A percentile compares a stretch with the other conserved stretches of the same genome.
Conservation (phyloP, 768 basidiomycete genomes). For the Panaeolus papilionaceus region DNA sequence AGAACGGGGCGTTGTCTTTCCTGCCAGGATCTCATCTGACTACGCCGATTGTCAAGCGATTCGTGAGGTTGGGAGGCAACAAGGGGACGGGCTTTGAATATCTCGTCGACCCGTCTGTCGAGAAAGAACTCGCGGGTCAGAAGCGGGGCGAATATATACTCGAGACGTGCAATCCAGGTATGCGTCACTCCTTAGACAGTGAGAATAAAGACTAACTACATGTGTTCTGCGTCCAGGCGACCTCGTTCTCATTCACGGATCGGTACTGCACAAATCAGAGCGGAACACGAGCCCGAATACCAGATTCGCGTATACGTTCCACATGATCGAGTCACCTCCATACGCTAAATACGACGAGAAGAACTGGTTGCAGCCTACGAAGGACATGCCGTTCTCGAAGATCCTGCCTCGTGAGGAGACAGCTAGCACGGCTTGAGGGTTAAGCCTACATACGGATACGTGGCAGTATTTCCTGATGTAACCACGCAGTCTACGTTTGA, state of each 20-base stretch:
- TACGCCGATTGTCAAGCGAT: conserved; percentile 79
- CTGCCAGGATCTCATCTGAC: conserved; percentile 89
- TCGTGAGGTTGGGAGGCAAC: conserved; percentile 75
- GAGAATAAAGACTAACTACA: background rate
- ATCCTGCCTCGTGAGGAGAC: conserved; percentile 42
- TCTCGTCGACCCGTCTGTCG: conserved; percentile 47
- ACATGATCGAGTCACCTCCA: conserved; percentile 85
- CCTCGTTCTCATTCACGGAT: conserved; percentile 92
- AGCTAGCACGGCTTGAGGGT: background rate
- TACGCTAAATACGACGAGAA: conserved; percentile 81
- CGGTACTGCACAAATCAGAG: conserved; percentile 91
- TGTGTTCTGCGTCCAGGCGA: conserved; percentile 61
- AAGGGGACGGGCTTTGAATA: conserved; percentile 86
- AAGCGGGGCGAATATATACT: conserved; percentile 61
- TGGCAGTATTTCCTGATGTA: background rate
- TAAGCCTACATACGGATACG: background rate
- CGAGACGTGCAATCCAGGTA: conserved; percentile 79
- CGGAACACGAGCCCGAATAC: conserved; percentile 82
- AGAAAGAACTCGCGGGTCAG: conserved; percentile 33
- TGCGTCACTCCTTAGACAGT: conserved; percentile 6
- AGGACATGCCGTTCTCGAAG: conserved; percentile 79
- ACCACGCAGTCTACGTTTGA: too few relatives aligned
- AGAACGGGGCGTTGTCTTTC: conserved; percentile 88
- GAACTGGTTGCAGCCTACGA: conserved; percentile 95
- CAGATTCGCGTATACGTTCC: conserved; percentile 95